Evolutionary conservation across 352 stramenopile genomes (phyloP), one percentile per base, ranked within the genome.

Genomic region (Phytophthora agathidicida): DNA sequence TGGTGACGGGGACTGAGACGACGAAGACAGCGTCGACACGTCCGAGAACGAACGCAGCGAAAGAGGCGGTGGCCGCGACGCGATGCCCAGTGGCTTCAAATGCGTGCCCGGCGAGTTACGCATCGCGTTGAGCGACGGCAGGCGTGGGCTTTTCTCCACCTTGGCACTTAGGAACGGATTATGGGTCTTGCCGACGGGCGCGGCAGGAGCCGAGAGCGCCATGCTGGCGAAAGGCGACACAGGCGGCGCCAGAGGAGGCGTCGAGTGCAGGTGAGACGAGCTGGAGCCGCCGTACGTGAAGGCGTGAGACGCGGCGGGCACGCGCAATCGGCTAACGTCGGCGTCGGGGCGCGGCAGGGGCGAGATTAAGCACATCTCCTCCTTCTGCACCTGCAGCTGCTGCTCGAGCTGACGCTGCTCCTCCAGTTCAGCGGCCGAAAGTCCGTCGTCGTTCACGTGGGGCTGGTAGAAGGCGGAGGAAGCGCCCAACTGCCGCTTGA

Each of bases 331-430:
- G 36, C 33, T n/a, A n/a, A n/a, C n/a, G n/a, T n/a, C 28, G 27
- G 42, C 31, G 33, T 80, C 72, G 45, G 66, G 73, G 5, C 77
- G 74, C 22, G 78, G 73, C 35, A 75, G 51, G 13, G 73, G 71
- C n/a, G 76, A 75, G 17, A 83, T 70, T 31, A 92, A 89, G 63
- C 80, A 83, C 83, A 93, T 93, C 56, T 93, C 83, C 49, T 93
- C 78, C 19, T 82, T 80, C 58, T 93, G 83, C 41, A 83, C 70
- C 48, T 78, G 72, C 8, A 93, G 72, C 67, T 93, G 83, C 65
- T 90, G 78, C 53, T 85, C 78, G 13, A 92, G 73, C 44, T 88
- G 80, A 14, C 73, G 76, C 47, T 88, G 75, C 23, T 89, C 80
- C 38, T 86, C 81, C 6, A 84, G 37, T 23, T 87, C 77, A 13